Percentiles rank a stretch among this genome's conserved stretches.
Conservation (phyloP, 2,329 filamentous ascomycete genomes). For the Aspergillus transmontanensis region DNA sequence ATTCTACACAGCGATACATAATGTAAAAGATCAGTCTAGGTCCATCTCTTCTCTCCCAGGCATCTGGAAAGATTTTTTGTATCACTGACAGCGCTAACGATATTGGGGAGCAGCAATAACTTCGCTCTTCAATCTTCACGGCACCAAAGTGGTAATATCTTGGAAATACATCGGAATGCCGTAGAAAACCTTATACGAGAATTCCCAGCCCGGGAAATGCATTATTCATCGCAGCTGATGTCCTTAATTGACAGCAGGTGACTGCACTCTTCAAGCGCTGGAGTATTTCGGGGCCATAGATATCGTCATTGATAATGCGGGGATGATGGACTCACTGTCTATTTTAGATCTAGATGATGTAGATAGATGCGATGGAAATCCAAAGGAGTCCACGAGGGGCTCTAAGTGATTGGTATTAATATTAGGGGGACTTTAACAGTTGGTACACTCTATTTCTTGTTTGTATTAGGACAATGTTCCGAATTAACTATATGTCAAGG, state of each 20-base stretch:
- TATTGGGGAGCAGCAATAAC: slow-evolving; percentile 45
- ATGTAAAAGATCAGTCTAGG: neutral
- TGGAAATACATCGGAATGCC: slow-evolving; percentile 4
- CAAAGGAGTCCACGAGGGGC: slow-evolving; percentile 26
- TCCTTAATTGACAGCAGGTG: slow-evolving; percentile 42
- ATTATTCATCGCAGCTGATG: slow-evolving; percentile 40
- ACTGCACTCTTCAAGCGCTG: slow-evolving; percentile 33
- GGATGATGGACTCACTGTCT: slow-evolving; percentile 32
- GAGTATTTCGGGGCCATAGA: slow-evolving; percentile 40
- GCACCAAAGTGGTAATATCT: slow-evolving; percentile 45
- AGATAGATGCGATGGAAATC: slow-evolving; percentile 21
- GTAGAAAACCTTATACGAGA: slow-evolving; percentile 9
- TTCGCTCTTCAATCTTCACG: slow-evolving; percentile 36
- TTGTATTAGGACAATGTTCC: neutral
- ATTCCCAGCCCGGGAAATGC: slow-evolving; percentile 14
- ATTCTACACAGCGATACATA: neutral
- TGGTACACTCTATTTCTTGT: slow-evolving; percentile 5
- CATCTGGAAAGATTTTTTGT: slow-evolving; percentile 38
- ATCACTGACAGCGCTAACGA: slow-evolving; percentile 46
- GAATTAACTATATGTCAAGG: slow-evolving; percentile 23
- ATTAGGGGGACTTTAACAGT: slow-evolving; percentile 50
- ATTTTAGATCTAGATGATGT: slow-evolving; percentile 29
- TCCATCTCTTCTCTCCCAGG: neutral
- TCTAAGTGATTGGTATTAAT: slow-evolving; percentile 45
- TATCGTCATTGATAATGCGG: slow-evolving; percentile 48